phyloP scores from a whole-genome alignment of 345 rosid genomes.

The Rhodamnia argentea region DNA sequence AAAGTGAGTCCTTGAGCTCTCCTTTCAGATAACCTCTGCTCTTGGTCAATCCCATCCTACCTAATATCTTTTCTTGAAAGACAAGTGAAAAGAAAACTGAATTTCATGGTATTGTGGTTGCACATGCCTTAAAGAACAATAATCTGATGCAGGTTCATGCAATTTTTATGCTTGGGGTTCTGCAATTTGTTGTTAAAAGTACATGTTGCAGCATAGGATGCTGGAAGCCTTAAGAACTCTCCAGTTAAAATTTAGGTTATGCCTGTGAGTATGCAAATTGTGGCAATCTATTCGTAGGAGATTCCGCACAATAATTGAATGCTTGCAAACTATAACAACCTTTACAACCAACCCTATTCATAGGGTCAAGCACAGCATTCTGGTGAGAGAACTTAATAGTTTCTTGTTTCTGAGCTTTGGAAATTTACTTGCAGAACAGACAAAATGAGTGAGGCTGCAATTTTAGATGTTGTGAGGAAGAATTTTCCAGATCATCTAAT shows the following conservation, averaged over 20 bases:
- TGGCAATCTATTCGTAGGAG: background rate
- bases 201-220: background rate
- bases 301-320: background rate
- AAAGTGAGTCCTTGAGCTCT: background rate
- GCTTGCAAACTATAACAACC: background rate
- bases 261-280: background rate
- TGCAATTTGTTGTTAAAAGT: background rate
- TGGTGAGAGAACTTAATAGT: background rate
- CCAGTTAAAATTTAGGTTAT: background rate
- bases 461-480: conserved; percentile 65
- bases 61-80: background rate
- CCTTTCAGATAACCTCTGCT: background rate
- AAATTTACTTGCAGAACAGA: conserved; percentile 61
- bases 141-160: background rate
- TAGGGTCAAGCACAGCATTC: background rate
- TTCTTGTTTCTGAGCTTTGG: background rate
- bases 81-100: background rate
- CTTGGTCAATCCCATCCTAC: background rate
- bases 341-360: background rate
- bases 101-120: background rate
- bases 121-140: background rate
- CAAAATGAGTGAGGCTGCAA: conserved; percentile 83
- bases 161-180: background rate
- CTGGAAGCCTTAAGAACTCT: background rate
- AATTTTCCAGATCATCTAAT: conserved; percentile 82